Percentiles rank a stretch among this genome's conserved stretches.
Conservation (phyloP, 495 filamentous ascomycete species). For the Aspergillus nidulans region DNA sequence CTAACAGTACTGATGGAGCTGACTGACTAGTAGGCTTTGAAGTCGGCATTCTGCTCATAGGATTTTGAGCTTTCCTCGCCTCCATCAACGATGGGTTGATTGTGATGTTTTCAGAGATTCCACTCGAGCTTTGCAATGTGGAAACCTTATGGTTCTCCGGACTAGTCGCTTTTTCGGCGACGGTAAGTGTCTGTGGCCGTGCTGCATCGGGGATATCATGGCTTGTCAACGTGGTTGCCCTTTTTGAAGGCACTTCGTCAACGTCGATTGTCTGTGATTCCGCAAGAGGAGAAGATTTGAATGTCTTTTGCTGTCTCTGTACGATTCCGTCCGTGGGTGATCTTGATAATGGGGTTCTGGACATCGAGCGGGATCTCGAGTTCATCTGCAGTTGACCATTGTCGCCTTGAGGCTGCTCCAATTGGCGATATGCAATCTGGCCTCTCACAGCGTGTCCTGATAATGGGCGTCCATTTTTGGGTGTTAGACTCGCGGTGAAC, state of each 20-base stretch:
- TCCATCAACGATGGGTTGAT: neutral
- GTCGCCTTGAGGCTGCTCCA: neutral
- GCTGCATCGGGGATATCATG: neutral
- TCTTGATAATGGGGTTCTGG: constrained; percentile 7
- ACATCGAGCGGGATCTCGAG: neutral
- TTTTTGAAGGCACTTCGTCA: neutral
- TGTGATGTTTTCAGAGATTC: neutral
- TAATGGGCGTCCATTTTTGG: constrained; percentile 13
- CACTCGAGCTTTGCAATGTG: neutral
- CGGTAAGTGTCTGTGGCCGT: neutral
- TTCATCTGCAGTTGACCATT: neutral
- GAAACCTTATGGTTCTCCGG: neutral
- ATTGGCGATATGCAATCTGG: neutral
- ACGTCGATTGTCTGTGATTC: constrained; percentile 20
- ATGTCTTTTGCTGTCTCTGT: constrained; percentile 18
- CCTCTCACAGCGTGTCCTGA: neutral
- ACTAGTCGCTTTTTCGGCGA: neutral
- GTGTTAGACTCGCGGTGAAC: constrained; percentile 28
- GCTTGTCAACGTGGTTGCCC: neutral
- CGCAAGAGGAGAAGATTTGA: constrained; percentile 36
- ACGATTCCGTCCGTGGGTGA: constrained; percentile 5
- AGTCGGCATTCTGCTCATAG: neutral
- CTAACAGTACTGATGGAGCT: constrained; percentile 1
- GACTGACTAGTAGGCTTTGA: constrained; percentile 8
- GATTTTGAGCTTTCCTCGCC: neutral